phyloP scores from a whole-genome alignment of 352 stramenopile genomes.

The Globisporangium paddicum region DNA sequence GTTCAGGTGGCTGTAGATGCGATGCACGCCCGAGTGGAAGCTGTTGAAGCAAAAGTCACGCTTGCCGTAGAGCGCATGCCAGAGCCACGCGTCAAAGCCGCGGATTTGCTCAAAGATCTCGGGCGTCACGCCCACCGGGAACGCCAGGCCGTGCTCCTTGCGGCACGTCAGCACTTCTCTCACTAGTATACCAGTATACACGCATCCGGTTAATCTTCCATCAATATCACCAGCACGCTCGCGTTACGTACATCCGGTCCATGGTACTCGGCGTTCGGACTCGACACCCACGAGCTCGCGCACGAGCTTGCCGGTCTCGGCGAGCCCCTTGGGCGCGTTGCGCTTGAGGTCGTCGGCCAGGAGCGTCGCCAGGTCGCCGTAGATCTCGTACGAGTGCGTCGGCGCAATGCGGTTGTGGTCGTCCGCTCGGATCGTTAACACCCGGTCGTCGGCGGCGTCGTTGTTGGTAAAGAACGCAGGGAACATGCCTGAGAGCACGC shows the following conservation, averaged over 20 bases:
- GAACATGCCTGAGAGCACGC: conserved; percentile 63
- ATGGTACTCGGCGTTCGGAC: conserved; percentile 37
- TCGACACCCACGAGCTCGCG: conserved; percentile 38
- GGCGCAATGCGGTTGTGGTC: conserved; percentile 43
- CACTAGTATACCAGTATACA: conserved; percentile 25
- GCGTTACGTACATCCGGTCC: conserved; percentile 59
- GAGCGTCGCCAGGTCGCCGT: conserved; percentile 38
- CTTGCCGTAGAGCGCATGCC: conserved; percentile 69
- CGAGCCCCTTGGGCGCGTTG: conserved; percentile 37
- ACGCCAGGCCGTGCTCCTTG: conserved; percentile 48
- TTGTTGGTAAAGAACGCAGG: conserved; percentile 35
- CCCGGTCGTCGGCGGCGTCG: conserved; percentile 2
- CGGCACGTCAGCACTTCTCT: conserved; percentile 67
- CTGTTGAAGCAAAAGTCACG: conserved; percentile 54
- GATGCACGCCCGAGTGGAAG: conserved; percentile 50
- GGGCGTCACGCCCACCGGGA: conserved; percentile 46
- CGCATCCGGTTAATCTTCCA: background rate
- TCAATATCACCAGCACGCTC: too few species aligned
- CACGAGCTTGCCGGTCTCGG: conserved; percentile 31
- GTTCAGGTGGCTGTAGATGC: conserved; percentile 48
- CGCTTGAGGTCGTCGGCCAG: conserved; percentile 45
- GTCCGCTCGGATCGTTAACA: conserved; percentile 44
- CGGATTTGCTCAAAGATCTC: conserved; percentile 61
- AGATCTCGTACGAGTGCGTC: conserved; percentile 67
- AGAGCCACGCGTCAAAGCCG: conserved; percentile 70